phyloP scores from a whole-genome alignment of 176 grass and related monocot genomes.

The Themeda triandra region DNA sequence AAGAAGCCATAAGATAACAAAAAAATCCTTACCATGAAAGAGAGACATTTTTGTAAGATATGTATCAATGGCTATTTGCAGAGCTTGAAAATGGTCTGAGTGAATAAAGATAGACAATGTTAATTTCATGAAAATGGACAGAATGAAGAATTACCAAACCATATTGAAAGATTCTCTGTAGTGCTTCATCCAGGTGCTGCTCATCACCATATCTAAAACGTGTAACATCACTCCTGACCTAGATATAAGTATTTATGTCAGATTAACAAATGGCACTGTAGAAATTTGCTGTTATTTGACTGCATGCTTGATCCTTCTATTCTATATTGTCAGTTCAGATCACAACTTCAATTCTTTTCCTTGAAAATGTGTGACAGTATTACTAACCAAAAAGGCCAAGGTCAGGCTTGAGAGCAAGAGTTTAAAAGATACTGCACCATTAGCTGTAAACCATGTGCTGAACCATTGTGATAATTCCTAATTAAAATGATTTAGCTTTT shows the following conservation, averaged over 20 bases:
- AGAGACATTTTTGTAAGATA: background rate
- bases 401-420: background rate
- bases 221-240: conserved; percentile 94
- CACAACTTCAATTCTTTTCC: background rate
- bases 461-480: conserved; percentile 1
- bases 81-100: background rate
- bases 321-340: background rate
- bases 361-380: background rate
- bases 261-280: conserved; percentile 13
- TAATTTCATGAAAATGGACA: conserved; percentile 17
- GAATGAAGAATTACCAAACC: conserved; percentile 63
- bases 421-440: background rate
- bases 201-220: conserved; percentile 94
- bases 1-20: conserved; percentile 24
- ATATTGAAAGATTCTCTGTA: conserved; percentile 96
- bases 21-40: background rate
- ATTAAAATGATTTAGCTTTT: background rate
- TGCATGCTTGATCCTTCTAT: background rate
- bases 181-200: conserved; percentile 84
- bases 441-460: background rate
- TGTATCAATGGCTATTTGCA: background rate
- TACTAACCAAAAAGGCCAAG: background rate
- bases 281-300: background rate
- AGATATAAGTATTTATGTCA: conserved; percentile 9
- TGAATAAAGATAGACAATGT: background rate